A percentile compares a stretch with the other conserved stretches of the same genome.
Conservation (phyloP, 2,329 filamentous ascomycete genomes). For the Botrytis paeoniae region DNA sequence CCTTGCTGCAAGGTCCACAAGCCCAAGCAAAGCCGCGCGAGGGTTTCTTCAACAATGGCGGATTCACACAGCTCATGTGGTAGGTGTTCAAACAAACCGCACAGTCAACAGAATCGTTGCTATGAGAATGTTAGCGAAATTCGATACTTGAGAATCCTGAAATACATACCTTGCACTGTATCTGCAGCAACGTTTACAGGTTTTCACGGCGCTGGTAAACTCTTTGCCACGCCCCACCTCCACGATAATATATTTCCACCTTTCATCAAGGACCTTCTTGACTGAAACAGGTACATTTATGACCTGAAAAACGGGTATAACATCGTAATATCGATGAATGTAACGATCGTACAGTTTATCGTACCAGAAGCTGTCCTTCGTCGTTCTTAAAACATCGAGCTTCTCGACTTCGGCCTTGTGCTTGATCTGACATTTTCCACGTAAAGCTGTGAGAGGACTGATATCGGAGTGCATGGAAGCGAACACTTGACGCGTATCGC, state of each 20-base stretch:
- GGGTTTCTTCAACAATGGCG: conserved; percentile 89
- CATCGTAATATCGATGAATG: conserved; percentile 96
- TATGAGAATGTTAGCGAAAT: conserved; percentile 40
- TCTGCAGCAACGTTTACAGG: conserved; percentile 85
- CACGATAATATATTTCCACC: conserved; percentile 94
- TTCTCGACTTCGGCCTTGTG: conserved; percentile 84
- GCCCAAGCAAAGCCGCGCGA: conserved; percentile 98
- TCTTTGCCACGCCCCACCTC: conserved; percentile 94
- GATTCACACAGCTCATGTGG: conserved; percentile 97
- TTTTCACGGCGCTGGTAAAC: conserved; percentile 91
- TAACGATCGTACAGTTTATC: conserved; percentile 98
- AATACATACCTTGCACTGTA: conserved; percentile 85
- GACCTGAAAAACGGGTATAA: conserved; percentile 86
- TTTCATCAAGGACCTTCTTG: conserved; percentile 91
- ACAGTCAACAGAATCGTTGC: conserved; percentile 93
- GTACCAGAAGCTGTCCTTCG: conserved; percentile 89
- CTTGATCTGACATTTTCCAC: conserved; percentile 87
- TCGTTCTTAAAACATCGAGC: conserved; percentile 80
- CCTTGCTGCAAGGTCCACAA: conserved; percentile 90
- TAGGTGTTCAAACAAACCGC: conserved; percentile 93
- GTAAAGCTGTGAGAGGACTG: conserved; percentile 85
- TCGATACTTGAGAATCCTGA: not conserved
- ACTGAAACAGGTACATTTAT: conserved; percentile 95
- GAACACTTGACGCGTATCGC: conserved; percentile 87
- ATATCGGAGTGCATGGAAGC: conserved; percentile 99